Conservation (phyloP, 257 asterid genomes). For the Datura wrightii region DNA sequence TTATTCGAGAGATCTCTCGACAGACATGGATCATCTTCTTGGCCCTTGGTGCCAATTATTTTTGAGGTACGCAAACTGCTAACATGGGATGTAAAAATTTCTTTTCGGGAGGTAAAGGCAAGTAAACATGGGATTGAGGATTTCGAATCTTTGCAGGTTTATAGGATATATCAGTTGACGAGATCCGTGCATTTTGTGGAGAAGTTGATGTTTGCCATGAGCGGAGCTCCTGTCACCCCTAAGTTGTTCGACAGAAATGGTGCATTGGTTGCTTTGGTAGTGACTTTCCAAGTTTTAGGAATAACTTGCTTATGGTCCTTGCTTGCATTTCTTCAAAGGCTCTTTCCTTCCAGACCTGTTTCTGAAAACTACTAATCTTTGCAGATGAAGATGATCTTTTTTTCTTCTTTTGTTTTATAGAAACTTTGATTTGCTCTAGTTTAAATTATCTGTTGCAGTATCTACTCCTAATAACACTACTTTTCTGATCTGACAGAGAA, state of each 20-base stretch:
- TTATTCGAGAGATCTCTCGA: constrained; percentile 63
- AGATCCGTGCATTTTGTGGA: constrained; percentile 68
- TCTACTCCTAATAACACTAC: neutral
- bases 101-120: constrained; percentile 20
- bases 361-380: constrained; percentile 74
- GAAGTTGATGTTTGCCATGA: constrained; percentile 64
- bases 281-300: constrained; percentile 74
- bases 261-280: constrained; percentile 65
- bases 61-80: constrained; percentile 63
- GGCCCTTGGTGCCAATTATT: constrained; percentile 91
- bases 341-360: constrained; percentile 91
- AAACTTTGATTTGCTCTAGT: neutral
- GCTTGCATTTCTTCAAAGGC: constrained; percentile 87
- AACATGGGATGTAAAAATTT: too few relatives aligned
- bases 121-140: neutral
- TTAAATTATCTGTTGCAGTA: neutral
- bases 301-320: constrained; percentile 88
- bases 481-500: neutral
- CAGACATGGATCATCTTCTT: constrained; percentile 65
- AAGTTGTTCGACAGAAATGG: constrained; percentile 60
- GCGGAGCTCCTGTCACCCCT: constrained; percentile 51
- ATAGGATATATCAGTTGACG: constrained; percentile 86
- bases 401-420: neutral
- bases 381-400: constrained; percentile 24
- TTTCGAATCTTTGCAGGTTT: constrained; percentile 58